Base-by-base conservation (phyloP, 2,329 filamentous ascomycete genomes). In the Ascochyta clinopodiicola region DNA sequence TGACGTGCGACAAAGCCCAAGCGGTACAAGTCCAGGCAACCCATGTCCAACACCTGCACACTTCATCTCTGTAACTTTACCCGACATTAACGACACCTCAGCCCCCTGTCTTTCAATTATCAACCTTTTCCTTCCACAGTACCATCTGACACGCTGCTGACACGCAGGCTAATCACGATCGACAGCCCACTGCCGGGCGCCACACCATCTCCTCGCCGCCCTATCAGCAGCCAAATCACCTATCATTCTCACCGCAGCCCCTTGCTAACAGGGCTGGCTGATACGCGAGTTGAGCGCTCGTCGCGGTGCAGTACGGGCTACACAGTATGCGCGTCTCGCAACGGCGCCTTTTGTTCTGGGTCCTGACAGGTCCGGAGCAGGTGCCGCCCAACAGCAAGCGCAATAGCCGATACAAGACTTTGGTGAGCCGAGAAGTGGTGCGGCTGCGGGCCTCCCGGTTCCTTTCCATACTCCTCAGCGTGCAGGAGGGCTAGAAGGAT, bases 121-220 rank as follows among this genome's bases (percentile, higher is more conserved):
- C 22, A 21, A 36, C 24, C 22, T 17, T 42, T 43, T 43, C 21
- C 19, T 47, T 17, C 27, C 22, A 21, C 44, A 25, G 43, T 37
- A 31, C 43, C 46, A 51, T 50, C 47, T 51, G 52, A 56, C 46
- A 43, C 43, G 43, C 32, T 43, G 40, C 47, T 51, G 52, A 56
- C 46, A 43, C 43, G 43, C 32, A 46, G 45, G 37, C 47, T 56
- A 51, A 56, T 56, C 52, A 56, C 32, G 52, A 56, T 56, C 52
- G 47, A 36, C 46, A 56, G n/a, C 42, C 22, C 43, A 46, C 43
- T 47, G 36, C 52, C 42, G 52, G 32, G 42, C 52, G 52, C 52
- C 52, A 56, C 52, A 56, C 47, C 46, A 56, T 56, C 52, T 47
- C 42, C 29, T n/a, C 21, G 37, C 46, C 27, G 42, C 47, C 52